Evolutionary conservation across 352 stramenopile species (phyloP).

Genomic region (Phytophthora cryptogea): DNA sequence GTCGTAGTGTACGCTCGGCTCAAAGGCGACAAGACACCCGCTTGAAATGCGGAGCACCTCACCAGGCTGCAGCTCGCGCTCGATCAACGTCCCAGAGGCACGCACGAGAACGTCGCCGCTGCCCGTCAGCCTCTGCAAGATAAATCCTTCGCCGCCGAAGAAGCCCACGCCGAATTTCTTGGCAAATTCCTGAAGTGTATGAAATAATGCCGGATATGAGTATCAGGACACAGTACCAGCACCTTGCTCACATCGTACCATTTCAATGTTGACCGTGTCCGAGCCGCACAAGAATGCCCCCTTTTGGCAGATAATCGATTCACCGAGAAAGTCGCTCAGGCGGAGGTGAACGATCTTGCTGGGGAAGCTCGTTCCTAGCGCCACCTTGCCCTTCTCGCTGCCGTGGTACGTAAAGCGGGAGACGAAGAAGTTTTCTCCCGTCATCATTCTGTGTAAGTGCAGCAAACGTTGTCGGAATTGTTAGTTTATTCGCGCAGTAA

Average conservation of each 20-base stretch:
- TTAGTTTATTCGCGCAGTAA: not conserved
- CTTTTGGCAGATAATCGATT: constrained; percentile 92
- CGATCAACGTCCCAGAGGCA: constrained; percentile 89
- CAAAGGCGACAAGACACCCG: constrained; percentile 91
- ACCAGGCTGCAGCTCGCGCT: constrained; percentile 82
- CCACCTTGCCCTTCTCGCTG: constrained; percentile 74
- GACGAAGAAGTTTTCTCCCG: constrained; percentile 83
- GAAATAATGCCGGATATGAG: not conserved
- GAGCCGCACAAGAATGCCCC: constrained; percentile 92
- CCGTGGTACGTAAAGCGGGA: constrained; percentile 74
- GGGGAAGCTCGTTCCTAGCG: constrained; percentile 88
- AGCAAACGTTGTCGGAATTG: not conserved
- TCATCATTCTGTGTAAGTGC: constrained; percentile 58
- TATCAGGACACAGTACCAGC: too few species aligned
- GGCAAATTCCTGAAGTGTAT: constrained; percentile 76
- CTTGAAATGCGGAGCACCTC: constrained; percentile 93
- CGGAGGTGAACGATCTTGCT: constrained; percentile 91
- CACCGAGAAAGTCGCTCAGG: constrained; percentile 85
- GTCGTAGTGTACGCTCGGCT: constrained; percentile 87
- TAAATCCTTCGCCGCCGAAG: constrained; percentile 95
- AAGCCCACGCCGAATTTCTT: constrained; percentile 91
- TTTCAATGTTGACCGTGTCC: constrained; percentile 92
- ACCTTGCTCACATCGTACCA: constrained; percentile 42
- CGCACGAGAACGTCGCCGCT: constrained; percentile 92
- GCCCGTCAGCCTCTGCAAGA: constrained; percentile 92